Evolutionary conservation across 2,329 filamentous ascomycete species (phyloP), one percentile per base, ranked within the genome.

Genomic region (Emmonsiellopsis sp.): DNA sequence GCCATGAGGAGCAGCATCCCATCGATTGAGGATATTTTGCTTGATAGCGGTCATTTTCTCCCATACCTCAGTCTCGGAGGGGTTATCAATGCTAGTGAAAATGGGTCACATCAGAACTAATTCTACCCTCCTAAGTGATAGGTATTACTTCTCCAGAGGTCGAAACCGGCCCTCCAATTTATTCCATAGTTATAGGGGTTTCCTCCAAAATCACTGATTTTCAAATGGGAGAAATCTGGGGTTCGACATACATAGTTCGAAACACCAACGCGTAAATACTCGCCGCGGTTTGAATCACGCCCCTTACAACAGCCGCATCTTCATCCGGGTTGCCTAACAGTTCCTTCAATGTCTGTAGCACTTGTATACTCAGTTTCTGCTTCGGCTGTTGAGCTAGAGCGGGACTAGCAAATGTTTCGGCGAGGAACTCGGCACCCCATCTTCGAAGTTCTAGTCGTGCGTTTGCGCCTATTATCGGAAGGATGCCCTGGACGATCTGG

Each of bases 361-460:
- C 88, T 56, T 82, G 80, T 55, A 89, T 76, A 60, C 85, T 84
- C 73, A 93, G 77, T 57, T 83, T 84, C 76, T 83, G 89, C 77
- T 97, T 98, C 69, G 87, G 84, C 51, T 85, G 79, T 55, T 82
- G 77, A 16, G 85, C 76, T 63, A 97, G 78, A 20, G 86, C 83
- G n/a, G 94, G 93, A 56, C 89, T 94, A 54, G 93, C 86, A 73
- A 98, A 97, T 2, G 91, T 90, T 75, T 98, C 93, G 54, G 92
- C 90, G 43, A 98, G 78, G 67, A 98, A 98, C 57, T 96, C 91
- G 58, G 91, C 86, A 30, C 92, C 93, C 93, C 93, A 98, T 85
- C 91, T 79, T 71, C 90, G 86, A 64, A 97, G 76, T 71, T 95
- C 89, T 54, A 95, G 73, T 57, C 82, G 80, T 58, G 88, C 80